Conservation (phyloP, 306 rosid species). For the Begonia peltatifolia region DNA sequence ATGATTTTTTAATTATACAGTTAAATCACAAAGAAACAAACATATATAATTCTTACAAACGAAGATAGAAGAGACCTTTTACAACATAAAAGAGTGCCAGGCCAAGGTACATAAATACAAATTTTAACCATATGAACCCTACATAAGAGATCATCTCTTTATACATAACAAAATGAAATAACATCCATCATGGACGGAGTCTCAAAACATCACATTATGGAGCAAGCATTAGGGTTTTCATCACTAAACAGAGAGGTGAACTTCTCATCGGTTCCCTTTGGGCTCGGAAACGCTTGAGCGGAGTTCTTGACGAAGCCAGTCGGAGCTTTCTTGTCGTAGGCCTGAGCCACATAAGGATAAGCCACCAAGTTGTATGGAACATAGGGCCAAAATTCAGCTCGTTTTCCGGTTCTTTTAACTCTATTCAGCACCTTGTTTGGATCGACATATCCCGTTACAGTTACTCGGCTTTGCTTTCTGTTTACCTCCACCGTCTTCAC, state of each 20-base stretch:
- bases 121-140: too few species aligned
- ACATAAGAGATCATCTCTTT: too few species aligned
- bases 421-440: neutral
- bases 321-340: neutral
- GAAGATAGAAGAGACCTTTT: too few species aligned
- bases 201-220: neutral
- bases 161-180: too few species aligned
- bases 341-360: neutral
- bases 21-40: too few species aligned
- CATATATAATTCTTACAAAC: too few species aligned
- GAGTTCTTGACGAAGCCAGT: neutral
- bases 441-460: neutral
- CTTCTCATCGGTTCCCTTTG: neutral
- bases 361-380: constrained; percentile 1
- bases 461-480: neutral
- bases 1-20: too few species aligned
- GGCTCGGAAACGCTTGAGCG: neutral
- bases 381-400: neutral
- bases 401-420: neutral
- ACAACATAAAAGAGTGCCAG: too few species aligned
- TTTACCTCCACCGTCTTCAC: neutral
- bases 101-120: too few species aligned
- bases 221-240: neutral
- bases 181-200: too few species aligned
- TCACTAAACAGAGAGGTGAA: neutral